Evolutionary conservation across 306 rosid species (phyloP).

Genomic region (Dryas drummondii): DNA sequence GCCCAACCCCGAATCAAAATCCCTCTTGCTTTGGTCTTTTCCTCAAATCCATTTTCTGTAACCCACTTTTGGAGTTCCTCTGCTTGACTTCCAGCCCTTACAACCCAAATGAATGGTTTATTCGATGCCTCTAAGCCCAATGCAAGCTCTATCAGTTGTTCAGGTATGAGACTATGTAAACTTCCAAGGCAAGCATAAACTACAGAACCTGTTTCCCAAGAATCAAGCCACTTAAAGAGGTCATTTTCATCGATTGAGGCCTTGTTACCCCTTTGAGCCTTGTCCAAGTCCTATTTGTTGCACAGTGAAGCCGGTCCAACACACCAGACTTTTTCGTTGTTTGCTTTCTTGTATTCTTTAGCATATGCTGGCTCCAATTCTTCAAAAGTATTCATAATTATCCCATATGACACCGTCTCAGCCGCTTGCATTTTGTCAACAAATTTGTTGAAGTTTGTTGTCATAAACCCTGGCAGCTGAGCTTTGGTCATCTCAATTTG

Average conservation of each 20-base stretch:
- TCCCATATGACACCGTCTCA: constrained; percentile 30
- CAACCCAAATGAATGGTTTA: constrained; percentile 36
- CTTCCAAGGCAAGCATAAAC: constrained; percentile 59
- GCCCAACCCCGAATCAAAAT: constrained; percentile 49
- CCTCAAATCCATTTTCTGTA: constrained; percentile 44
- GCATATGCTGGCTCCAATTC: constrained; percentile 47
- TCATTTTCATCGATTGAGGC: constrained; percentile 27
- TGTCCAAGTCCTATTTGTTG: constrained; percentile 43
- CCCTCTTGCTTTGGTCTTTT: constrained; percentile 27
- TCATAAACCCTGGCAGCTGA: background rate
- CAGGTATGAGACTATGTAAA: background rate
- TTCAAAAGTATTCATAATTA: constrained; percentile 29
- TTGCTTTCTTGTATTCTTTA: constrained; percentile 38
- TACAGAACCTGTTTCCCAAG: constrained; percentile 30
- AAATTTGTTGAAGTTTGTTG: background rate
- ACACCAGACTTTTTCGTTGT: constrained; percentile 51
- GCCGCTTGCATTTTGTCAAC: background rate
- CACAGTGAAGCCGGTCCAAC: constrained; percentile 36
- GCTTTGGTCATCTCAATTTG: constrained; percentile 18
- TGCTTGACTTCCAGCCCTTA: background rate
- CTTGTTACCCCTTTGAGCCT: constrained; percentile 55
- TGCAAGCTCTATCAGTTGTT: constrained; percentile 30
- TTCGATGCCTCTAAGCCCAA: constrained; percentile 31
- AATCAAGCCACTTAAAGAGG: constrained; percentile 53
- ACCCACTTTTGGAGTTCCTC: constrained; percentile 47